These are phyloP conservation scores for Kwoniella shandongensis DNA, from an alignment of 768 basidiomycete species.

Conservation along the genomic window DNA sequence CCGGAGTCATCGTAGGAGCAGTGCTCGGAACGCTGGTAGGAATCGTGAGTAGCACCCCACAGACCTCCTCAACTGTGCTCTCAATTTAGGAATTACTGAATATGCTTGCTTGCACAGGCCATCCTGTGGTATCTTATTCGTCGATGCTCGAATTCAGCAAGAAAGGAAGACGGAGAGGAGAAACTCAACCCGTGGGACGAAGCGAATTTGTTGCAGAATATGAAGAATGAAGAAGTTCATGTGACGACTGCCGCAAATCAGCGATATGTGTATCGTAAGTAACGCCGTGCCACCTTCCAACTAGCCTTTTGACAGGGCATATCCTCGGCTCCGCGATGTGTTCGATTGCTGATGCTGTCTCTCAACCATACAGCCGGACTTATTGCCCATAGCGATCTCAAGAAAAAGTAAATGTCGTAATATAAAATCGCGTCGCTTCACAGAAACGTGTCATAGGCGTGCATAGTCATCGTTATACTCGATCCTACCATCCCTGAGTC, in stretches of 20 bases:
- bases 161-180: constrained; percentile 16
- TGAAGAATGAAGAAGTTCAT: constrained; percentile 44
- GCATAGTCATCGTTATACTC: too few species aligned
- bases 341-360: constrained; percentile 5
- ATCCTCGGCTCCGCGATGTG: background rate
- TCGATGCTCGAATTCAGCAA: too few species aligned
- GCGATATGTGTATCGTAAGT: constrained; percentile 49
- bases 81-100: background rate
- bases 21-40: constrained; percentile 20
- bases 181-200: constrained; percentile 40
- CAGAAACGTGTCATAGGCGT: background rate
- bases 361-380: constrained; percentile 28
- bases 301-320: too few species aligned
- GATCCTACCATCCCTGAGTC: constrained; percentile 38
- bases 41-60: constrained; percentile 1
- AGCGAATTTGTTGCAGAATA: constrained; percentile 40
- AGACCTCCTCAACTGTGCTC: too few species aligned
- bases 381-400: constrained; percentile 42
- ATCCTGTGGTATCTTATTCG: constrained; percentile 28
- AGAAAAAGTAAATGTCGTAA: constrained; percentile 21
- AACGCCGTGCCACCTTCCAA: too few species aligned
- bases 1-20: constrained; percentile 22
- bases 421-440: background rate
- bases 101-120: constrained; percentile 19
- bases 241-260: constrained; percentile 43